A percentile compares a stretch with the other conserved stretches of the same genome.
These are phyloP conservation scores for Magnolia sinica DNA, from an alignment of 164 flowering plant genomes.

Conservation along the genomic window DNA sequence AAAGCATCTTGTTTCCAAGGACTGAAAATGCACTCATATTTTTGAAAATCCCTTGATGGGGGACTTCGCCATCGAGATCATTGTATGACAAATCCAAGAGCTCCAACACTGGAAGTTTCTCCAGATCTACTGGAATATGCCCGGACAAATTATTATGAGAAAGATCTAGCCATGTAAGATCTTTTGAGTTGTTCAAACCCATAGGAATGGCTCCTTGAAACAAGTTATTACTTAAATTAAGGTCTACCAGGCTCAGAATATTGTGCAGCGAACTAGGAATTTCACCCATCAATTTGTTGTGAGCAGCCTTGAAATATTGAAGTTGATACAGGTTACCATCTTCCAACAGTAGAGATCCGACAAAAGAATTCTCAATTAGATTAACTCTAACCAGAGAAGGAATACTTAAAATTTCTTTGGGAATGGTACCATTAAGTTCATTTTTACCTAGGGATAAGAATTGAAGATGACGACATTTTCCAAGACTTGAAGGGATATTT, in stretches of 20 bases:
- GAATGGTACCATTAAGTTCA: not conserved
- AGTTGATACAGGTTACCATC: conserved; percentile 22
- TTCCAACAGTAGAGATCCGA: conserved; percentile 26
- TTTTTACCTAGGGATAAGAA: conserved; percentile 14
- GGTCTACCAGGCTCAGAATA: conserved; percentile 9
- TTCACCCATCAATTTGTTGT: conserved; percentile 13
- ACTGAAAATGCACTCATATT: conserved; percentile 23
- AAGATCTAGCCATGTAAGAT: not conserved
- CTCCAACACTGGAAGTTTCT: not conserved
- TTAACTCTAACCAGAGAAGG: conserved; percentile 2
- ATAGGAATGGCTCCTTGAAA: conserved; percentile 9
- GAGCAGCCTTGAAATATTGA: not conserved
- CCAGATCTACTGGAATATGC: conserved; percentile 4
- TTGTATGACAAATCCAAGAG: conserved; percentile 18
- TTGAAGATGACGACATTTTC: conserved; percentile 16
- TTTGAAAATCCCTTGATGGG: conserved; percentile 12
- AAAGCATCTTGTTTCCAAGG: conserved; percentile 11
- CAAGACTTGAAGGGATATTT: not conserved
- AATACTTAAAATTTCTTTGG: conserved; percentile 21
- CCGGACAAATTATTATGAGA: conserved; percentile 16
- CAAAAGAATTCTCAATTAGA: conserved; percentile 12
- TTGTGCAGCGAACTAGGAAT: conserved; percentile 18
- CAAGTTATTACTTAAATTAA: conserved; percentile 1
- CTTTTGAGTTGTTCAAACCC: not conserved
- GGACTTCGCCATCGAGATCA: conserved; percentile 17